These are phyloP conservation scores for Hibiscus trionum DNA, from an alignment of 345 rosid genomes.

Conservation along the genomic window DNA sequence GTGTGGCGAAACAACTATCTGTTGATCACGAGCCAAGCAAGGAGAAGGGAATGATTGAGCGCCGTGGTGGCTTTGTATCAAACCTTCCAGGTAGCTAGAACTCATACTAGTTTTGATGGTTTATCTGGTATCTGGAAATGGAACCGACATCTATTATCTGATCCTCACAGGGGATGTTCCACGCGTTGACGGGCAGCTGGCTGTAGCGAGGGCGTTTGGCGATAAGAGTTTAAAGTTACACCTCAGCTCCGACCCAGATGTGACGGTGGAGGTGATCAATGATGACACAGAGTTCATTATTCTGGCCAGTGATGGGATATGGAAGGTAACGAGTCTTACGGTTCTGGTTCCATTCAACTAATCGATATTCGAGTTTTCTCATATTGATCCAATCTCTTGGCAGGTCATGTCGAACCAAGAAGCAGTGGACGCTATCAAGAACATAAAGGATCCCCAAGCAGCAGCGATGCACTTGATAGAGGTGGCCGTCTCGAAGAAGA, in stretches of 20 bases:
- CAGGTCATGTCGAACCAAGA: constrained; percentile 84
- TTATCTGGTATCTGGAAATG: not conserved
- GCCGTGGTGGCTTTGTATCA: constrained; percentile 82
- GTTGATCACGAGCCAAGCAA: constrained; percentile 86
- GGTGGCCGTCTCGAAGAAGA: constrained; percentile 52
- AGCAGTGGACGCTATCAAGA: constrained; percentile 50
- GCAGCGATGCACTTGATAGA: constrained; percentile 70
- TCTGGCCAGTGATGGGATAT: constrained; percentile 78
- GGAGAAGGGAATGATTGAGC: constrained; percentile 52
- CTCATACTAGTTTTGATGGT: not conserved
- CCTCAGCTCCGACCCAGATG: constrained; percentile 30
- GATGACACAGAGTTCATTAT: not conserved
- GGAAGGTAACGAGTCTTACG: constrained; percentile 51
- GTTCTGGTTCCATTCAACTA: not conserved
- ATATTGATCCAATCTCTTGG: not conserved
- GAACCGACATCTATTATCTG: not conserved
- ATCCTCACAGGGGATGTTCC: constrained; percentile 71
- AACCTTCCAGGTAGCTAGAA: constrained; percentile 58
- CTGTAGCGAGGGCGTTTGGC: constrained; percentile 91
- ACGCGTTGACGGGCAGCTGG: constrained; percentile 83
- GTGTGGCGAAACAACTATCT: constrained; percentile 58
- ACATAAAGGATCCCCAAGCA: constrained; percentile 54
- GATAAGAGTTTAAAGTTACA: constrained; percentile 78
- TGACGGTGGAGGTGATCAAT: not conserved
- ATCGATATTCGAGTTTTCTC: not conserved